A percentile compares a stretch with the other conserved stretches of the same genome.
These are phyloP conservation scores for Xylariaceae sp. DNA, from an alignment of 2,329 filamentous ascomycete genomes.

Conservation along the genomic window DNA sequence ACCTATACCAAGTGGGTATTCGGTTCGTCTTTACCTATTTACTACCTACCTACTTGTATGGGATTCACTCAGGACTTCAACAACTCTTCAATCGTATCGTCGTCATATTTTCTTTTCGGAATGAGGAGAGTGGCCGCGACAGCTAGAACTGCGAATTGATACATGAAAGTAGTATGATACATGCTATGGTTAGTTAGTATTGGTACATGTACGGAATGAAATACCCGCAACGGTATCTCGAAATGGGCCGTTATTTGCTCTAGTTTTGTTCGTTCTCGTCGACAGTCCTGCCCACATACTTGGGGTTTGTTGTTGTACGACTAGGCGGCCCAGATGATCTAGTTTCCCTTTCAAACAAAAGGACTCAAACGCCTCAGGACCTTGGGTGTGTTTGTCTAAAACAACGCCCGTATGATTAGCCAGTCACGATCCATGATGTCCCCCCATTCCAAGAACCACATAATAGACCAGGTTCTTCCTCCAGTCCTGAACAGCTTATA, in stretches of 20 bases:
- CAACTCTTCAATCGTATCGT: constrained; percentile 7
- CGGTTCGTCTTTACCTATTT: not conserved
- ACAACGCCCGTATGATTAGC: constrained; percentile 25
- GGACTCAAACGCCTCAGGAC: constrained; percentile 18
- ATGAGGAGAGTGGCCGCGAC: constrained; percentile 28
- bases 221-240: constrained; percentile 2
- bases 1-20: not conserved
- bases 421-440: constrained; percentile 20
- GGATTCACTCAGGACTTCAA: not conserved
- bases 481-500: constrained; percentile 22
- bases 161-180: constrained; percentile 15
- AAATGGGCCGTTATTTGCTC: constrained; percentile 6
- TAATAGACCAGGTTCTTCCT: not conserved
- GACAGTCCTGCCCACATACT: not conserved
- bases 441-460: constrained; percentile 14
- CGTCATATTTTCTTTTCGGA: constrained; percentile 9
- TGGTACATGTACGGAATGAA: constrained; percentile 19
- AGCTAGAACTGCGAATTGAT: constrained; percentile 17
- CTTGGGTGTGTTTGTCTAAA: constrained; percentile 14
- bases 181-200: constrained; percentile 13
- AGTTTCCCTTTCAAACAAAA: constrained; percentile 5
- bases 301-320: constrained; percentile 3
- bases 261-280: constrained; percentile 10
- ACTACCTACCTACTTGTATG: no score
- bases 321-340: constrained; percentile 2